Base-by-base conservation (phyloP, 2,329 filamentous ascomycete genomes). In the Pseudofabraea citricarpa region DNA sequence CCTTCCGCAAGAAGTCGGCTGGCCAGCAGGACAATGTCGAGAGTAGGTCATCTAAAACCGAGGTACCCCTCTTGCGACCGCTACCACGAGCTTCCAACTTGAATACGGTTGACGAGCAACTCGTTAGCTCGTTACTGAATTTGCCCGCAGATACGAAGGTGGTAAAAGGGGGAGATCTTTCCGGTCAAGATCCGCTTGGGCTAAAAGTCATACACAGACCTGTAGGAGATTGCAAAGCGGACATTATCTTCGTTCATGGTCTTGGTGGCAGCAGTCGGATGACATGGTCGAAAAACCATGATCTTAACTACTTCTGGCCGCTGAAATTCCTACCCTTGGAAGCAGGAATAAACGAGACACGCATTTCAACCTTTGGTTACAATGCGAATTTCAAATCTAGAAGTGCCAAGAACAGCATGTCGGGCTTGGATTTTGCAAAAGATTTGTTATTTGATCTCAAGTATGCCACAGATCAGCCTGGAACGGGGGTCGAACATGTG, bases 161-260 rank as follows among this genome's bases (percentile, higher is more conserved):
- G n/a, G n/a, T n/a, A n/a, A n/a, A n/a, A n/a, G n/a, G n/a, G n/a
- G n/a, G n/a, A n/a, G n/a, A n/a, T n/a, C n/a, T n/a, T n/a, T n/a
- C n/a, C n/a, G n/a, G n/a, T n/a, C n/a, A n/a, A n/a, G n/a, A n/a
- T n/a, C 4, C 48, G 49, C n/a, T 50, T 46, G 12, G 16, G 15
- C 33, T 36, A n/a, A 36, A 5, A 5, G 16, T 36, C n/a, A 6
- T 36, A 5, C 6, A 19, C 7, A 20, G 8, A 12, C 19, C 33
- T 6, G n/a, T 9, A 7, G 13, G 15, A 21, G 15, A 19, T n/a
- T 19, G 2, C 7, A 20, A 7, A 7, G 19, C 54, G 8, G 56
- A 57, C 24, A 46, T 56, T 16, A 53, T 68, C 15, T 67, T 68
- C 39, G 53, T 68, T 5, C 64, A 68, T 46, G 64, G 64, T 1